Evolutionary conservation across 2,329 filamentous ascomycete species (phyloP), one percentile per base, ranked within the genome.

Genomic region (Verticillium isaacii): DNA sequence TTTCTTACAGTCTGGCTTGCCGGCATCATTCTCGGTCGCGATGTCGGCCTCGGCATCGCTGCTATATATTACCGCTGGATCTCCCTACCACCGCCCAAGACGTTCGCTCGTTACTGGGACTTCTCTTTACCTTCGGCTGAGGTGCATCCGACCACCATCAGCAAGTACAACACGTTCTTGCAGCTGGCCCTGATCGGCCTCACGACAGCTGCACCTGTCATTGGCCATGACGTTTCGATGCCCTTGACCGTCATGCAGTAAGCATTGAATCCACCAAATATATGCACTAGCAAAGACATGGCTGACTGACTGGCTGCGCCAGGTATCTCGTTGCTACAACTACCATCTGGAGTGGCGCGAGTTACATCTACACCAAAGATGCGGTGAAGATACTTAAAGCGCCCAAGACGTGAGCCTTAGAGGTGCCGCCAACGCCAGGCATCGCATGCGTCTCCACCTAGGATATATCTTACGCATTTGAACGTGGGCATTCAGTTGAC

Each of bases 31-130:
- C 85, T 99, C 3, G 93, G 93, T 32, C 87, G 95, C 54, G 95
- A 99, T 70, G 85, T 91, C 52, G 91, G 89, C 23, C 84, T 99
- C 5, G 93, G 85, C 32, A 82, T 97, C 25, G 87, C 93, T 2
- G 95, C 95, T 29, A 88, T 99, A 68, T 98, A 97, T 79, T 98
- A 95, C 75, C 89, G 95, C 66, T 98, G 92, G 85, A 96, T 97
- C 67, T 96, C 92, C 2, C 83, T 99, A 6, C 95, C 95, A 0
- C 89, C 91, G 0, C 95, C 95, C 1, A 98, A 98, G 78, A 98
- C 95, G 0, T 91, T 97, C 75, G 78, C 85, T 19, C 83, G 95
- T 19, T 99, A 98, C 77, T 99, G 95, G 95, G 95, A 99, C 76
- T 98, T 99, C 72, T 94, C 91, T 3, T 83, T 99, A 15, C 95